Percentiles rank a stretch among this genome's conserved stretches.
Evolutionary conservation across 768 basidiomycete species (phyloP).

Genomic region (Agrocybe praecox): DNA sequence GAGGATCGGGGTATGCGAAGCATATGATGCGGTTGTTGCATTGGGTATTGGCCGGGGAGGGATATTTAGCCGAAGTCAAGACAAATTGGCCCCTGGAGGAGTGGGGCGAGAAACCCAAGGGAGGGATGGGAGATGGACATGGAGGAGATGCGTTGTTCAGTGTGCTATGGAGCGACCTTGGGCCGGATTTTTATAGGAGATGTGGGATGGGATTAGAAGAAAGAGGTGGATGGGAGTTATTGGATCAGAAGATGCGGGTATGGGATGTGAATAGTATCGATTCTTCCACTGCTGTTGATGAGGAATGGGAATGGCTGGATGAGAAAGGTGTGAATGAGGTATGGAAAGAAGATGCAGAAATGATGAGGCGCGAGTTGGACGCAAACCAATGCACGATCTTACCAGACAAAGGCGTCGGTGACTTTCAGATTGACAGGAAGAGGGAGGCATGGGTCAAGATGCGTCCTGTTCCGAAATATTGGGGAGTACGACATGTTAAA

Average conservation of each 20-base stretch:
- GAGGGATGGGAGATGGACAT: slow-evolving; percentile 8
- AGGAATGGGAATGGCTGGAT: slow-evolving; percentile 28
- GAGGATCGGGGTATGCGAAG: slow-evolving; percentile 56
- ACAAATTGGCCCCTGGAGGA: not conserved
- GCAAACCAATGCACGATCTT: slow-evolving; percentile 21
- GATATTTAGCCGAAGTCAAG: slow-evolving; percentile 12
- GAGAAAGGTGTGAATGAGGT: slow-evolving; percentile 30
- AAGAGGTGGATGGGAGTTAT: slow-evolving; percentile 43
- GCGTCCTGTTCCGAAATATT: slow-evolving; percentile 2
- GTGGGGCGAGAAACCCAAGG: no score
- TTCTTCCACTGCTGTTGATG: not conserved
- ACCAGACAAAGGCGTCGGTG: slow-evolving; percentile 28
- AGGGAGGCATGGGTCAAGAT: slow-evolving; percentile 19
- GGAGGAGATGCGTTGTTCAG: slow-evolving; percentile 18
- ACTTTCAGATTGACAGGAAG: slow-evolving; percentile 26
- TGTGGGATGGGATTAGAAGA: slow-evolving; percentile 19
- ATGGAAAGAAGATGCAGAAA: slow-evolving; percentile 39
- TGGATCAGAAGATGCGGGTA: slow-evolving; percentile 33
- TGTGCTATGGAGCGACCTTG: slow-evolving; percentile 30
- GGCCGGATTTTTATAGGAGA: slow-evolving; percentile 21
- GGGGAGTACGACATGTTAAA: slow-evolving; percentile 10
- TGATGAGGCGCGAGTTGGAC: slow-evolving; percentile 36
- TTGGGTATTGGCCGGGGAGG: slow-evolving; percentile 30
- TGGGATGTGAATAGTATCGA: slow-evolving; percentile 30
- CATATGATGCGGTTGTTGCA: slow-evolving; percentile 71